Conservation (phyloP, 768 basidiomycete species). For the Guyanaporus albipodus region DNA sequence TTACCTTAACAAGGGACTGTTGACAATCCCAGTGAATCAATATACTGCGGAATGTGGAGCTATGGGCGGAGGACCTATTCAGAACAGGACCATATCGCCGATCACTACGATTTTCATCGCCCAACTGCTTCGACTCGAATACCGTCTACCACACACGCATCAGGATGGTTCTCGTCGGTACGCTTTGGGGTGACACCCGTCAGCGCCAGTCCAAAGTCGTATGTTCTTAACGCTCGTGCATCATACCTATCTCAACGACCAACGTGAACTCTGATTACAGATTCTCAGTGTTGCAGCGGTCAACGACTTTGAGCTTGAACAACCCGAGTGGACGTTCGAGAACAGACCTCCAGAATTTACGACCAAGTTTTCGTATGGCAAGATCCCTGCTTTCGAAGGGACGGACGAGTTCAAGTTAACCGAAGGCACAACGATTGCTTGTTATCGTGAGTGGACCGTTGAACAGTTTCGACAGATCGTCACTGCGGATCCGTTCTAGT, state of each 20-base stretch:
- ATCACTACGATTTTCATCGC: no score
- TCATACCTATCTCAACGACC: no score
- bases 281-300: slow-evolving; percentile 21
- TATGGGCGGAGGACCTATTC: no score
- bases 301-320: slow-evolving; percentile 14
- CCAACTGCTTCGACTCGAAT: no score
- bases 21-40: no score
- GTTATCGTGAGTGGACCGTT: slow-evolving; percentile 14
- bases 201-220: slow-evolving; percentile 26
- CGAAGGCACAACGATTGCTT: slow-evolving; percentile 22
- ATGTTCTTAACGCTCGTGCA: no score
- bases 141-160: neutral
- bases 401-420: slow-evolving; percentile 15
- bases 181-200: slow-evolving; percentile 15
- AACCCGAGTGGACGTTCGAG: slow-evolving; percentile 10
- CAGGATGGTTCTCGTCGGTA: slow-evolving; percentile 16
- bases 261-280: neutral
- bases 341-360: slow-evolving; percentile 12
- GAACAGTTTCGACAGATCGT: no score
- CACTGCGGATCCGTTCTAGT: neutral
- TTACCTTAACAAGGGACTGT: no score
- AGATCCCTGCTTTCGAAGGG: slow-evolving; percentile 22
- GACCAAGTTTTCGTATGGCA: slow-evolving; percentile 19
- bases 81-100: no score
- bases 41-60: no score